Evolutionary conservation across 139 green algal genomes (phyloP), one percentile per base, ranked within the genome.

Genomic region (Closterium sp.): DNA sequence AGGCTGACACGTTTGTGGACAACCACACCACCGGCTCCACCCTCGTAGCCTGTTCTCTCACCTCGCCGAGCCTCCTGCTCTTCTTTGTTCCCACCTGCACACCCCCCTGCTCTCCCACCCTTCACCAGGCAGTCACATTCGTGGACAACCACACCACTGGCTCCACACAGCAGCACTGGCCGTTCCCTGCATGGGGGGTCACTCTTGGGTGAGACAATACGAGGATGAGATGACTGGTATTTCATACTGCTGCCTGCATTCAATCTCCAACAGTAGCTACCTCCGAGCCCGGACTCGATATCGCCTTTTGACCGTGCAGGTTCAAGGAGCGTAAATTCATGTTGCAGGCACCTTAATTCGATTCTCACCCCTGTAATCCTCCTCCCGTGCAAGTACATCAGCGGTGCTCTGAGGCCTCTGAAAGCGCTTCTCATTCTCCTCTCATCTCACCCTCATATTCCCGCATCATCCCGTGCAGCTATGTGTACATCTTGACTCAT

Each of bases 1-100:
- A 97, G 33, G 97, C 97, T 30, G 95, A 99, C 88, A 98, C 97
- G 83, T 99, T 99, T 95, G 96, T 99, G 84, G 97, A 99, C 90
- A 99, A 99, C 95, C 97, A 99, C 94, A 96, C 97, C 93, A 98
- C 96, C 0, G 96, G 96, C 16, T 94, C 94, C 85, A 95, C 91
- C 23, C 94, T 85, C 76, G 7, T 9, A 7, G 28, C 85, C 85
- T 88, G 19, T 4, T 3, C 4, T 32, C 33, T 88, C 85, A 34
- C 33, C 9, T 87, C 12, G 9, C 21, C 30, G 9, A 16, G 21
- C 3, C 43, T 69, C 85, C 0, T 36, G 0, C 33, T 28, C 33
- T 23, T 7, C 3, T 3, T 16, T 21, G 1, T 88, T 10, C 34
- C n/a, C 0, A 1, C 85, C 12, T n/a, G n/a, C n/a, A n/a, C 0